These are phyloP conservation scores for Wickerhamiella brachini DNA, from an alignment of 805 yeast species.

Conservation along the genomic window DNA sequence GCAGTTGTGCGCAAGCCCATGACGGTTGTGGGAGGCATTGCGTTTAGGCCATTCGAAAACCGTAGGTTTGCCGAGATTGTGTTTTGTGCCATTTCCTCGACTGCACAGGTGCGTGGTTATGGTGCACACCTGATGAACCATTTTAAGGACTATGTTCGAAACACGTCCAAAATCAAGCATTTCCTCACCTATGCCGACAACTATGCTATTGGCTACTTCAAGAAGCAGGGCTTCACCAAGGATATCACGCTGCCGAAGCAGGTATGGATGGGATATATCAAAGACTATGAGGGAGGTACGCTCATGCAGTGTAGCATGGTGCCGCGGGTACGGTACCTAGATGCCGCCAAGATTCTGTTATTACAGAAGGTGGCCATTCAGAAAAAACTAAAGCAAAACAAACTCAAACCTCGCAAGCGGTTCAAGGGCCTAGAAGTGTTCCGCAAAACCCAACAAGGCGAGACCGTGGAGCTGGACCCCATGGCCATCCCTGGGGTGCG, in stretches of 20 bases:
- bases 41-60: constrained; percentile 84
- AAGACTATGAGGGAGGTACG: constrained; percentile 98
- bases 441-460: constrained; percentile 26
- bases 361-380: constrained; percentile 86
- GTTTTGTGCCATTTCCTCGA: constrained; percentile 92
- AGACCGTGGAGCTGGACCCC: constrained; percentile 43
- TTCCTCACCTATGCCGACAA: constrained; percentile 95
- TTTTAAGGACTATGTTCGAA: constrained; percentile 83
- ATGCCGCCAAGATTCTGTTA: constrained; percentile 70
- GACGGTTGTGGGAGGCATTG: constrained; percentile 95
- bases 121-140: constrained; percentile 99
- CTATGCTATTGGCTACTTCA: constrained; percentile 96
- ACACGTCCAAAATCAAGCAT: constrained; percentile 72
- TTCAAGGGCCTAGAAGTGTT: constrained; percentile 72
- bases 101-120: constrained; percentile 96
- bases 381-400: constrained; percentile 60
- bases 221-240: constrained; percentile 95
- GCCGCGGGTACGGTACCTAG: constrained; percentile 77
- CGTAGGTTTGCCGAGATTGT: constrained; percentile 95
- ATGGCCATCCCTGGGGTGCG: constrained; percentile 74
- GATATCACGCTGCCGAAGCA: constrained; percentile 76
- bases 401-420: constrained; percentile 61
- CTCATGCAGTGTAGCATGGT: constrained; percentile 94
- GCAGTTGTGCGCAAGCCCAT: constrained; percentile 90
- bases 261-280: constrained; percentile 96